phyloP scores from a whole-genome alignment of 768 basidiomycete genomes.

The Trametopsis cervina region DNA sequence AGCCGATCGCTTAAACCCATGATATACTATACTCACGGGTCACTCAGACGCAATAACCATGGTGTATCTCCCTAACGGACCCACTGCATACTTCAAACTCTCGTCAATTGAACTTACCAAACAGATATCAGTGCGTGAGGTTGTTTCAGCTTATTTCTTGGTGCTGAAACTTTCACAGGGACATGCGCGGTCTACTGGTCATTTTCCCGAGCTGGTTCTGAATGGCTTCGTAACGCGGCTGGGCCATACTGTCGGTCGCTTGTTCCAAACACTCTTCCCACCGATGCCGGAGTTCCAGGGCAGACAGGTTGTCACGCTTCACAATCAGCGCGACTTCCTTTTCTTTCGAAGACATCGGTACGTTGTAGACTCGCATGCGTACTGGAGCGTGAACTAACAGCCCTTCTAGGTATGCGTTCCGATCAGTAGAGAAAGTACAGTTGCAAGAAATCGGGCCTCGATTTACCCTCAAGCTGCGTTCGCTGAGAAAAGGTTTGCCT shows the following conservation, averaged over 20 bases:
- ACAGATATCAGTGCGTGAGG: conserved; percentile 67
- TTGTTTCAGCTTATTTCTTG: not conserved
- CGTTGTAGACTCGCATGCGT: conserved; percentile 23
- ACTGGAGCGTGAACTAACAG: not conserved
- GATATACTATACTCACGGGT: conserved; percentile 11
- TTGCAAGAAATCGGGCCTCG: conserved; percentile 97
- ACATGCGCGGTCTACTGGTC: conserved; percentile 87
- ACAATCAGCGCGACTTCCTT: conserved; percentile 96
- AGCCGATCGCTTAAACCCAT: conserved; percentile 21
- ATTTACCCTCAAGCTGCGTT: conserved; percentile 90
- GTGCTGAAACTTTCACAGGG: conserved; percentile 40
- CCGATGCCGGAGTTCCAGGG: conserved; percentile 94
- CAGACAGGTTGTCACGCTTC: conserved; percentile 92
- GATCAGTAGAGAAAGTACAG: conserved; percentile 83
- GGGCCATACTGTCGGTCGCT: conserved; percentile 87
- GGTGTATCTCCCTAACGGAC: conserved; percentile 85
- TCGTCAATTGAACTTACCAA: conserved; percentile 81
- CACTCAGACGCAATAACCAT: conserved; percentile 84
- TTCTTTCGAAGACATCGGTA: conserved; percentile 96
- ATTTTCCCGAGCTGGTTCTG: conserved; percentile 91
- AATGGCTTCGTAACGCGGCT: conserved; percentile 93
- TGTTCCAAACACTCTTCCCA: conserved; percentile 96
- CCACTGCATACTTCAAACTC: conserved; percentile 93
- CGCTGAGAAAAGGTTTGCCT: conserved; percentile 83
- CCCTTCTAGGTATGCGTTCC: conserved; percentile 74